These are phyloP conservation scores for Scytalidium sp. DNA, from an alignment of 2,329 filamentous ascomycete genomes.

Conservation along the genomic window DNA sequence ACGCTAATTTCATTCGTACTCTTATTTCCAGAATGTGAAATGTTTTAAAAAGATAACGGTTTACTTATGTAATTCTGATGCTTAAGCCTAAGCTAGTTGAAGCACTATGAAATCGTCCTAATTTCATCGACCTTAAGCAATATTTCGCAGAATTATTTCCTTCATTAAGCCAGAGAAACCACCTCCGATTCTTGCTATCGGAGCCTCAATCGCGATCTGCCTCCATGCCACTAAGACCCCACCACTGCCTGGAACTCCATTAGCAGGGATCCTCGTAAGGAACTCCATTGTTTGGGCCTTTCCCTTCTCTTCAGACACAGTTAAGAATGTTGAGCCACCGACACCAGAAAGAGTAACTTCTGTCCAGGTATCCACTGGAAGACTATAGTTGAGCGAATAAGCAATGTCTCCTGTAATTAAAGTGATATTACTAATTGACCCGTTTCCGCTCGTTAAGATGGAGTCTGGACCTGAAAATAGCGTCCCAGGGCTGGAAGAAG, in stretches of 20 bases:
- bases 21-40: no score
- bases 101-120: no score
- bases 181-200: conserved; percentile 16
- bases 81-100: no score
- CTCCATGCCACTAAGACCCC: conserved; percentile 1
- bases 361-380: conserved; percentile 35
- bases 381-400: conserved; percentile 36
- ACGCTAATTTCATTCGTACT: no score
- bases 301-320: conserved; percentile 5
- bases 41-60: no score
- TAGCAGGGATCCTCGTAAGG: neutral
- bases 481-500: conserved; percentile 31
- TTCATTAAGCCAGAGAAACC: conserved; percentile 16
- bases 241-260: neutral
- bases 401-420: conserved; percentile 34
- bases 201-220: conserved; percentile 20
- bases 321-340: conserved; percentile 34
- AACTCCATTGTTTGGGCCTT: neutral
- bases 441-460: conserved; percentile 32
- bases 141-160: conserved; percentile 7
- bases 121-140: no score
- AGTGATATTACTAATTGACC: conserved; percentile 31
- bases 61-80: no score
- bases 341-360: conserved; percentile 31
- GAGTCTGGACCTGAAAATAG: conserved; percentile 42